These are phyloP conservation scores for Pichia nanzhaoensis DNA, from an alignment of 805 yeast genomes.

Conservation along the genomic window DNA sequence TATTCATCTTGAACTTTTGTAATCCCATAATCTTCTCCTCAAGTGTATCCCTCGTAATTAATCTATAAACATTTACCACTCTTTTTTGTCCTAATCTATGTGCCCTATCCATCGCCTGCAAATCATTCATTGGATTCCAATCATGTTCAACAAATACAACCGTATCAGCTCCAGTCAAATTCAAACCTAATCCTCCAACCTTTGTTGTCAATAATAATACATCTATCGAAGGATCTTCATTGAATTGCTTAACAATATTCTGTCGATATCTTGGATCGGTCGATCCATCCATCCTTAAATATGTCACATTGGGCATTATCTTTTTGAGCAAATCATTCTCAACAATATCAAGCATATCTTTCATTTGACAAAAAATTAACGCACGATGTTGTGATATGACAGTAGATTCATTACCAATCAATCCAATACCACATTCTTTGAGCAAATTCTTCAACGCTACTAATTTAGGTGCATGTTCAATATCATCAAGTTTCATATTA, in stretches of 20 bases:
- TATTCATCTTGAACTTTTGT: conserved; percentile 94
- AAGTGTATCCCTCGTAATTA: conserved; percentile 86
- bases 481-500: conserved; percentile 56
- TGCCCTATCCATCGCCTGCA: conserved; percentile 99
- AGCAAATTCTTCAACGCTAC: conserved; percentile 73
- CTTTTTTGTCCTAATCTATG: conserved; percentile 97
- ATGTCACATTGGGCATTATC: conserved; percentile 85
- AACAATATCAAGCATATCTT: conserved; percentile 96
- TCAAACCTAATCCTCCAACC: conserved; percentile 98
- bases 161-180: conserved; percentile 97
- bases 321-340: conserved; percentile 81
- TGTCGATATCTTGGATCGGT: conserved; percentile 92
- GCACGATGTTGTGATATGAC: conserved; percentile 93
- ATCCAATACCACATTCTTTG: conserved; percentile 89
- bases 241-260: conserved; percentile 82
- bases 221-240: conserved; percentile 95
- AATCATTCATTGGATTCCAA: conserved; percentile 99
- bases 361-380: conserved; percentile 88
- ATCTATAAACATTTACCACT: conserved; percentile 92
- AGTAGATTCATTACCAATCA: conserved; percentile 31
- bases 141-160: conserved; percentile 99
- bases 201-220: conserved; percentile 87
- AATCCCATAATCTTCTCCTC: conserved; percentile 98
- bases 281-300: conserved; percentile 90
- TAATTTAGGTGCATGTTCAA: conserved; percentile 86